Percentiles rank a stretch among this genome's conserved stretches.
Evolutionary conservation across 306 rosid species (phyloP).

Genomic region (Purshia tridentata): DNA sequence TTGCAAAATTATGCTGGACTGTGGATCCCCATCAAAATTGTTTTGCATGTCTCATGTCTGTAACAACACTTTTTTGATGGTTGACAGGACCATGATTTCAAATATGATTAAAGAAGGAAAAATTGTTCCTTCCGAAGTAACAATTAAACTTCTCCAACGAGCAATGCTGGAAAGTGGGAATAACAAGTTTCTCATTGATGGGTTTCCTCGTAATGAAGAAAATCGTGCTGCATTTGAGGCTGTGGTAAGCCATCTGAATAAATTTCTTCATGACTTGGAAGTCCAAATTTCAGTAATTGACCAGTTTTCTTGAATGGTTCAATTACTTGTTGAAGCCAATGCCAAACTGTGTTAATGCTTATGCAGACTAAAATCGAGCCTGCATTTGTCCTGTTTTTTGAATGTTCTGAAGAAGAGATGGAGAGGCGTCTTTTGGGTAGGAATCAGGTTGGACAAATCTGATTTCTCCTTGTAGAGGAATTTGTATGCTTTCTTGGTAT

Average conservation of each 20-base stretch:
- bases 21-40: neutral
- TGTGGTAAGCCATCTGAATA: conserved; percentile 52
- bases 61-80: conserved; percentile 28
- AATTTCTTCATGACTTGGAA: neutral
- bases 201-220: conserved; percentile 99
- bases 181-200: conserved; percentile 94
- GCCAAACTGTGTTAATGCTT: conserved; percentile 22
- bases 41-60: neutral
- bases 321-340: conserved; percentile 4
- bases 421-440: conserved; percentile 82
- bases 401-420: conserved; percentile 88
- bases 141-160: conserved; percentile 80
- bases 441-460: conserved; percentile 65
- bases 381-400: conserved; percentile 74
- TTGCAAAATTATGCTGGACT: neutral
- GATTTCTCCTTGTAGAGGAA: conserved; percentile 11
- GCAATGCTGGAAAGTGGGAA: conserved; percentile 79
- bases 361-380: conserved; percentile 92
- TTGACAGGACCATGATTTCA: conserved; percentile 85
- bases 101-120: conserved; percentile 93
- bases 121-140: conserved; percentile 95
- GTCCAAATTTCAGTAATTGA: neutral
- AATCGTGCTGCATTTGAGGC: conserved; percentile 97
- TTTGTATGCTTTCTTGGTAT: neutral
- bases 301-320: conserved; percentile 14